These are phyloP conservation scores for Scutellaria baicalensis DNA, from an alignment of 257 asterid species.

Conservation along the genomic window DNA sequence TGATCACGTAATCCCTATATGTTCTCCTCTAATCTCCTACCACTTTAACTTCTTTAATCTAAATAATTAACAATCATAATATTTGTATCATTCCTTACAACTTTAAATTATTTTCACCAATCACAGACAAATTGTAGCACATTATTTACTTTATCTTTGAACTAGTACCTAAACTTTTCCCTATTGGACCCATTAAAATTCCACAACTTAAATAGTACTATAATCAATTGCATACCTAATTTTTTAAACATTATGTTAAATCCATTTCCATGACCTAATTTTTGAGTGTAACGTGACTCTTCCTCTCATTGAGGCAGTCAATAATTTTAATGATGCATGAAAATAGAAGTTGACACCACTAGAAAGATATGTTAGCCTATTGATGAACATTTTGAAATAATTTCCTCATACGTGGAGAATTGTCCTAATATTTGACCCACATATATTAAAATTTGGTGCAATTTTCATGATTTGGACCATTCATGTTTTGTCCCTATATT, in stretches of 20 bases:
- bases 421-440: constrained; percentile 5
- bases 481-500: constrained; percentile 11
- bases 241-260: background rate
- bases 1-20: constrained; percentile 8
- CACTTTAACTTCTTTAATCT: background rate
- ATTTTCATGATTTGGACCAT: constrained; percentile 22
- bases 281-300: constrained; percentile 24
- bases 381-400: constrained; percentile 6
- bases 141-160: constrained; percentile 1
- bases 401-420: constrained; percentile 23
- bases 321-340: constrained; percentile 8
- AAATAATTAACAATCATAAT: background rate
- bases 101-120: background rate
- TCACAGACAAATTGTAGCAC: background rate
- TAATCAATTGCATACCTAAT: constrained; percentile 16
- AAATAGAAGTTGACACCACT: constrained; percentile 29
- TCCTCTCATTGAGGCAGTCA: constrained; percentile 4
- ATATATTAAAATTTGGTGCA: constrained; percentile 16
- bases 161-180: background rate
- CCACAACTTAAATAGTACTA: background rate
- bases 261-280: constrained; percentile 26
- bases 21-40: background rate
- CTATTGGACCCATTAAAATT: constrained; percentile 4
- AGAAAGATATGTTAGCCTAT: constrained; percentile 10
- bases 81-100: background rate